Evolutionary conservation across 805 yeast genomes (phyloP), one percentile per base, ranked within the genome.

Genomic region (Starmerella stigmatis): DNA sequence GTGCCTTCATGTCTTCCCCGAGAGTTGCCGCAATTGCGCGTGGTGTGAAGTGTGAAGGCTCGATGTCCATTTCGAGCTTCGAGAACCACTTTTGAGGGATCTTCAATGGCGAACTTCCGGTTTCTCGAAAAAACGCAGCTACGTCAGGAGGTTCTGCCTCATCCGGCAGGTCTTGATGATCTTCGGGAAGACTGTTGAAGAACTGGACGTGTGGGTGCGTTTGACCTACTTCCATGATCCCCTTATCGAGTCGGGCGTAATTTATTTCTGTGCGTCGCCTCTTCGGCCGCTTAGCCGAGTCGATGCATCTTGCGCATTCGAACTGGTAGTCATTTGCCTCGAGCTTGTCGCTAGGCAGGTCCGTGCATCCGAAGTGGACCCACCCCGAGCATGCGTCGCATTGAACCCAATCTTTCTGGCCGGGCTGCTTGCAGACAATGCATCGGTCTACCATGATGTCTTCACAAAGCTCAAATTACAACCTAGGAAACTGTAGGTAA

Each of bases 231-330:
- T 41, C 49, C 33, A 31, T 30, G 11, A 38, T 54, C 41, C 94
- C 94, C 45, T 78, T 80, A 59, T 86, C 75, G 54, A 86, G 65
- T 0, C 94, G 92, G 9, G 75, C 78, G 57, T 86, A 86, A 58
- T 86, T 94, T 36, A 86, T 72, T 43, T 69, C 69, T n/a, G 67
- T 63, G 33, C 67, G 64, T 13, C 71, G 64, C 19, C 95, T 64
- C 34, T 70, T 66, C 46, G 84, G 30, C 68, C 68, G 41, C 11
- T 2, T 7, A 12, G 7, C 31, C 88, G 64, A 45, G 68, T 72
- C 42, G 59, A 57, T 13, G 68, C 57, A 5, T 79, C 69, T 0
- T 76, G 73, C 85, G 85, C 42, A 68, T 59, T 16, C 52, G 51
- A 11, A 47, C 46, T 5, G 52, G 57, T 57, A 88, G 82, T 1